Evolutionary conservation across 257 asterid genomes (phyloP).

Genomic region (Solanum habrochaites): DNA sequence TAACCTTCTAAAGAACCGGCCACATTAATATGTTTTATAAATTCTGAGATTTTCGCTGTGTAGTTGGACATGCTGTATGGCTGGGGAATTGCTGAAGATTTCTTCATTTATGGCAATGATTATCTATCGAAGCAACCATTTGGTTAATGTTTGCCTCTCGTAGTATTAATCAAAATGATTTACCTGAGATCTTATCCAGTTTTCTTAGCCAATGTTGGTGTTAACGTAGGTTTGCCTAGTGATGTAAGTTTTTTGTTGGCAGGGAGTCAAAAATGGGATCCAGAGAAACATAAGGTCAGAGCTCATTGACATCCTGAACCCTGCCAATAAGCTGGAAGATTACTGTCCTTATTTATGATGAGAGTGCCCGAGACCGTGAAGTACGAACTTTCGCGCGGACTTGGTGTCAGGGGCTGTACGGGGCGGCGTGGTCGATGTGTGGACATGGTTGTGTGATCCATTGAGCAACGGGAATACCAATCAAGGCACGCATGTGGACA

Average conservation of each 20-base stretch:
- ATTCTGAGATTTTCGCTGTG: neutral
- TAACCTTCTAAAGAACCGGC: neutral
- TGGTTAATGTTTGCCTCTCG: neutral
- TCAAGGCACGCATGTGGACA: too few relatives aligned
- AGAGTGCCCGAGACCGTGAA: slow-evolving; percentile 78
- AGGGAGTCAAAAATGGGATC: slow-evolving; percentile 93
- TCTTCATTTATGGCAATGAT: neutral
- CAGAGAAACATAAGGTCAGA: too few relatives aligned
- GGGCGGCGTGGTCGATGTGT: too few relatives aligned
- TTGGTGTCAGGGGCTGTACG: slow-evolving; percentile 87
- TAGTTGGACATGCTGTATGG: neutral
- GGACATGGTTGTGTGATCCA: too few relatives aligned
- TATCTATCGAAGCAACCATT: neutral
- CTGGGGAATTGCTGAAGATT: too few relatives aligned
- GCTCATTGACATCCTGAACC: slow-evolving; percentile 57
- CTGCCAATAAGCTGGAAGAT: slow-evolving; percentile 70
- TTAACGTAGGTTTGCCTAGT: neutral
- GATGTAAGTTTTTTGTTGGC: slow-evolving; percentile 10
- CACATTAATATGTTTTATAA: neutral
- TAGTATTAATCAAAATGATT: neutral
- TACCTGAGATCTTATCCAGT: neutral
- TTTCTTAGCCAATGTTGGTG: neutral
- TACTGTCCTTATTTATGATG: too few relatives aligned
- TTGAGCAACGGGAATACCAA: too few relatives aligned
- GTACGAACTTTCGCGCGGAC: slow-evolving; percentile 73